A percentile compares a stretch with the other conserved stretches of the same genome.
Conservation (phyloP, 306 rosid species). For the Psophocarpus tetragonolobus region DNA sequence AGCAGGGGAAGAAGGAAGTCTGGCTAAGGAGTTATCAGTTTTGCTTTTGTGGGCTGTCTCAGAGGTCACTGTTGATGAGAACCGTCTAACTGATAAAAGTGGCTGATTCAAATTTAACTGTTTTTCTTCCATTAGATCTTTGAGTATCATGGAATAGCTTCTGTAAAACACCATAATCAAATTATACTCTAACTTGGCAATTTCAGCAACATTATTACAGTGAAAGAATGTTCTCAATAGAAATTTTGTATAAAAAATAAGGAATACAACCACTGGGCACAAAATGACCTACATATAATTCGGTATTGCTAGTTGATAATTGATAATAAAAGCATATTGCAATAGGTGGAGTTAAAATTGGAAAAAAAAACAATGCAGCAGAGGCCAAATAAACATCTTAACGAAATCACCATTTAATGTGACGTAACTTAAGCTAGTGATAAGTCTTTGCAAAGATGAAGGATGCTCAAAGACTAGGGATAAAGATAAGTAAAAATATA, state of each 20-base stretch:
- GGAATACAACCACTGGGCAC: not conserved
- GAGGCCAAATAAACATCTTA: conserved; percentile 7
- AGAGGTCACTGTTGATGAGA: conserved; percentile 47
- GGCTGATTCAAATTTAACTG: conserved; percentile 82
- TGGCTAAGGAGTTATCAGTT: conserved; percentile 47
- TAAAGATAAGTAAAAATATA: not conserved
- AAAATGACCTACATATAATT: not conserved
- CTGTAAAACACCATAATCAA: conserved; percentile 44
- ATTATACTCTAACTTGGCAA: conserved; percentile 25
- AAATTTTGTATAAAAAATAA: not conserved
- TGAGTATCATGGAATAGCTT: conserved; percentile 39
- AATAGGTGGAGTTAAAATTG: conserved; percentile 15
- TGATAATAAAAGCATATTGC: conserved; percentile 20
- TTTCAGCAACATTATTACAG: conserved; percentile 6
- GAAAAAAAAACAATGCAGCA: conserved; percentile 34
- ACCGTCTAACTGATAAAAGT: conserved; percentile 85
- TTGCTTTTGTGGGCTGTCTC: conserved; percentile 47
- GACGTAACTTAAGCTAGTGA: not conserved
- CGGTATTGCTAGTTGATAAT: not conserved
- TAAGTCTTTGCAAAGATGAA: not conserved
- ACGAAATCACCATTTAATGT: not conserved
- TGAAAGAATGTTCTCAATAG: not conserved
- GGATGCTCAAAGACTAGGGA: not conserved
- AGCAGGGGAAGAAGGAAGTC: conserved; percentile 52
- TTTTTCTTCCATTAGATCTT: conserved; percentile 74